Evolutionary conservation across 768 basidiomycete species (phyloP), one percentile per base, ranked within the genome.

Genomic region (Mycena rebaudengoi): DNA sequence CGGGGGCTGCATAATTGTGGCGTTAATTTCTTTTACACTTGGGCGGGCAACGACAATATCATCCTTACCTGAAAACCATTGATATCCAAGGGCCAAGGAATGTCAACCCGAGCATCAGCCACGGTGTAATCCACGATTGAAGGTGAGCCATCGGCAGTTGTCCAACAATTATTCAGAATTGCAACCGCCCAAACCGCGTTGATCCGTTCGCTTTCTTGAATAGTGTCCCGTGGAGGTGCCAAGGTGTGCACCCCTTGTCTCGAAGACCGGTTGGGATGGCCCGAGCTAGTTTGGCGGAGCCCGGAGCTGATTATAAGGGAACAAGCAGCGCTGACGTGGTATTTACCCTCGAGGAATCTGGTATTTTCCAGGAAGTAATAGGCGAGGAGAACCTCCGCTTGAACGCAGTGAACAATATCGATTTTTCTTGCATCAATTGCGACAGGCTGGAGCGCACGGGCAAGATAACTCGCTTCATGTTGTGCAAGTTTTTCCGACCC

Each of bases 281-380:
- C n/a, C n/a, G 48, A 49, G 6, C 48, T 28, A 20, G 33, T 20
- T 6, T 14, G 48, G 25, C 65, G 64, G 33, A 82, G 50, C 23
- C 64, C 69, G 28, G 72, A 41, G 55, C 72, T 65, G 44, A 72
- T 49, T 5, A 66, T 75, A 29, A 82, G 57, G 5, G 71, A 67
- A 56, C 77, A 74, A 20, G 82, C 76, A 0, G 81, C 75, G 57
- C 76, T 74, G 45, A 75, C 74, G 48, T 75, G 75, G 59, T 83
- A 83, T 48, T 75, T 76, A 5, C 80, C 85, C 33, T 83, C 84
- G 7, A 83, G 68, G 14, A 74, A 58, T 23, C 83, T 76, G 29
- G 78, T 80, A 32, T 73, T 73, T 26, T 75, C 74, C 62, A 82
- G 80, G 71, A 85, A 81, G 63, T 82, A 84, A 56, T 75, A 74